Evolutionary conservation across 2,329 filamentous ascomycete genomes (phyloP), one percentile per base, ranked within the genome.

Genomic region (Drechslera avenae): DNA sequence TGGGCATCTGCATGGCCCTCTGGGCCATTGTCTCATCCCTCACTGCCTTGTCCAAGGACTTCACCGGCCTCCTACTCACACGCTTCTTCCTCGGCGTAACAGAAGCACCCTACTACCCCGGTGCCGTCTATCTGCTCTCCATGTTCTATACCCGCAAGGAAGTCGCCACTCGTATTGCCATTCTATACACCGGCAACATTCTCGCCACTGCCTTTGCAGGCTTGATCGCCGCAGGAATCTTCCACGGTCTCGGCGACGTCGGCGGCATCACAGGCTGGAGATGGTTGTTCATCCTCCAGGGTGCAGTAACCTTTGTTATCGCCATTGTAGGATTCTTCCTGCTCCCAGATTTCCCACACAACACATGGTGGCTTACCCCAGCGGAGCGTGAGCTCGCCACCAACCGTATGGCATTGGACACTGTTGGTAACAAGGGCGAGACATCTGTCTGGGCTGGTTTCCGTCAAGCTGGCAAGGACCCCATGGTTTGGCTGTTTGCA

Each of bases 121-220:
- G 74, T 5, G 71, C 70, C 0, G 60, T 74, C 16, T 73, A 72
- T 39, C 52, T 75, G 3, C 63, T 75, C 2, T 71, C 68, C 12
- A 60, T 59, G 30, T 75, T 70, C 54, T 75, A 75, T 54, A 75
- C 70, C 1, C 64, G 66, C 9, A 71, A 69, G 39, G 73, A 75
- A 46, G 58, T 75, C 33, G 70, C 71, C 1, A 67, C 61, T 82
- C 87, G 58, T 69, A 87, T 53, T 84, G 86, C 64, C 13, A 64
- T 69, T 26, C 56, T 69, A 9, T 68, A 69, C 68, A 77, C 77
- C 13, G 76, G 80, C 16, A 64, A 66, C 62, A 59, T 75, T 60
- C 62, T 76, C 12, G 73, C 75, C 2, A 74, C 69, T 18, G 73
- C 67, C 6, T 77, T 79, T 39, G 74, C 72, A 14, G 76, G 78